phyloP scores from a whole-genome alignment of 225 moss, liverwort and hornwort species.

The Sphagnum contortum region DNA sequence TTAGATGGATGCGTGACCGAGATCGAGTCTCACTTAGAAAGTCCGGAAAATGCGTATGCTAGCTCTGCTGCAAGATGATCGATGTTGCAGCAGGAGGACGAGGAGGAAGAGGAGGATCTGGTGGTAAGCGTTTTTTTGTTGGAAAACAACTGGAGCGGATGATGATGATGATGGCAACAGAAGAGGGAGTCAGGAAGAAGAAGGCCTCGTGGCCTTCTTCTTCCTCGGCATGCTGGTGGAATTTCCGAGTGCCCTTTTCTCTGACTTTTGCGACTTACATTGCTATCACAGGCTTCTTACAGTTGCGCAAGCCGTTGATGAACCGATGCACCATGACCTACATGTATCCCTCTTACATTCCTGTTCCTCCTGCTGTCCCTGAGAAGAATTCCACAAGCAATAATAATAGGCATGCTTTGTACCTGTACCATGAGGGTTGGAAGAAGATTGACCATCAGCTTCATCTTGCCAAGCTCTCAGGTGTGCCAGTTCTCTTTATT shows the following conservation, averaged over 20 bases:
- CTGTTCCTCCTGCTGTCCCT: constrained; percentile 32
- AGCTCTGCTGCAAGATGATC: too few species aligned
- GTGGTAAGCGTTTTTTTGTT: too few species aligned
- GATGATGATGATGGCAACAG: constrained; percentile 8
- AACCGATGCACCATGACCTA: constrained; percentile 85
- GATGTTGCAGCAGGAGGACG: too few species aligned
- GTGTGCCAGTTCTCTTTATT: constrained; percentile 89
- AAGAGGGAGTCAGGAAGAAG: constrained; percentile 8
- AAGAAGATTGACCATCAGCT: constrained; percentile 75
- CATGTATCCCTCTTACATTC: constrained; percentile 92
- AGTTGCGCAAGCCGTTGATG: constrained; percentile 49
- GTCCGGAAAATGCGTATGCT: too few species aligned
- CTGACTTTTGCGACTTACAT: constrained; percentile 27
- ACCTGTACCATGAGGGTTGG: constrained; percentile 92
- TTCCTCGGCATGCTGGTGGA: constrained; percentile 16
- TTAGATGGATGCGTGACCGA: too few species aligned
- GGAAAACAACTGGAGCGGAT: too few species aligned
- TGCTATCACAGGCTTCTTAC: constrained; percentile 39
- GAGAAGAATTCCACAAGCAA: constrained; percentile 17
- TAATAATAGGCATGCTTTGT: constrained; percentile 48
- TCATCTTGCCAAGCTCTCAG: constrained; percentile 79
- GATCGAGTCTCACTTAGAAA: too few species aligned
- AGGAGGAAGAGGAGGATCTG: too few species aligned
- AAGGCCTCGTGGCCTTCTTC: too few species aligned
- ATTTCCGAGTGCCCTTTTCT: constrained; percentile 26